Percentiles rank a stretch among this genome's conserved stretches.
phyloP scores from a whole-genome alignment of 306 rosid genomes.

The cucumber (Cucumis sativus) region Cucumber_9930_V3 NC_026658.2:57001-57500 shows the following conservation, averaged over 20 bases:
- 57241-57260: slow-evolving; percentile 10
- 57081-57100: too few relatives aligned
- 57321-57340: slow-evolving; percentile 83
- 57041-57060: too few relatives aligned
- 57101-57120: too few relatives aligned
- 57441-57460: slow-evolving; percentile 17
- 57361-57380: slow-evolving; percentile 63
- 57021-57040: too few relatives aligned
- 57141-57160: too few relatives aligned
- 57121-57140: too few relatives aligned
- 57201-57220: not conserved
- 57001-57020: too few relatives aligned
- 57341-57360: slow-evolving; percentile 48
- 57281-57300: slow-evolving; percentile 64
- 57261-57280: slow-evolving; percentile 95
- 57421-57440: not conserved
- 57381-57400: not conserved
- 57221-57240: not conserved
- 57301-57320: slow-evolving; percentile 94
- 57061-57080: too few relatives aligned
- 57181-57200: not conserved
- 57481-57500: slow-evolving; percentile 54
- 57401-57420: not conserved
- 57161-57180: not conserved
- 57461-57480: slow-evolving; percentile 71